phyloP scores from a whole-genome alignment of 495 filamentous ascomycete genomes.

The Cenococcum geophilum region DNA sequence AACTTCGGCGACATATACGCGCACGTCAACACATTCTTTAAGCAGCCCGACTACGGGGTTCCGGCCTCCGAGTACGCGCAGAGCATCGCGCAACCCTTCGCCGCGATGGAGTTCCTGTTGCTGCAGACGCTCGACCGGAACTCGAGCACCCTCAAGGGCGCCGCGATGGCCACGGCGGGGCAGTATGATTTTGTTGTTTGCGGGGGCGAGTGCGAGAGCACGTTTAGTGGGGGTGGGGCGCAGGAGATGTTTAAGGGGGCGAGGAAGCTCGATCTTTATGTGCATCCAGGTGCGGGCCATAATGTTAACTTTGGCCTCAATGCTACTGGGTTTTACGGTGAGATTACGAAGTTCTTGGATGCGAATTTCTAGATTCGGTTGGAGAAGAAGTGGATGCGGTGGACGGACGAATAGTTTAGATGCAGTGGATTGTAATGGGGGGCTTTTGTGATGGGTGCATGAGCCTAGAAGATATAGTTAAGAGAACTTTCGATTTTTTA shows the following conservation, averaged over 20 bases:
- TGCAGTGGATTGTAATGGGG: no score
- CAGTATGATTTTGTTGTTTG: slow-evolving; percentile 36
- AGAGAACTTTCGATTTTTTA: no score
- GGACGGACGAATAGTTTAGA: not conserved
- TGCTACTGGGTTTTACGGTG: slow-evolving; percentile 26
- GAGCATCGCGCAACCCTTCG: slow-evolving; percentile 31
- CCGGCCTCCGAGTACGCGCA: slow-evolving; percentile 22
- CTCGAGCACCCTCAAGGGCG: slow-evolving; percentile 28
- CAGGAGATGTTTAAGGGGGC: slow-evolving; percentile 6
- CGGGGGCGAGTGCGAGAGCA: slow-evolving; percentile 26
- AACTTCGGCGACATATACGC: slow-evolving; percentile 25
- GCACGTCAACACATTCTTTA: slow-evolving; percentile 23
- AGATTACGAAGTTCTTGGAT: slow-evolving; percentile 29
- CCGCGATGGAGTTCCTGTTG: slow-evolving; percentile 27
- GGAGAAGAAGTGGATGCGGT: not conserved
- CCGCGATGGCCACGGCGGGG: slow-evolving; percentile 32
- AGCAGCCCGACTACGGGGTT: slow-evolving; percentile 16
- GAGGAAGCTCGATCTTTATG: slow-evolving; percentile 20
- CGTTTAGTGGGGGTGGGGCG: slow-evolving; percentile 16
- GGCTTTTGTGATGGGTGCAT: no score
- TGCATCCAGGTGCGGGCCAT: slow-evolving; percentile 28
- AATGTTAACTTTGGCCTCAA: slow-evolving; percentile 32
- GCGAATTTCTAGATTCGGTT: slow-evolving; percentile 3
- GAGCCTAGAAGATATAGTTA: no score
- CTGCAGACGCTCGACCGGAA: slow-evolving; percentile 7